Base-by-base conservation (phyloP, 129 eudicot species). In the Tagetes erecta region DNA sequence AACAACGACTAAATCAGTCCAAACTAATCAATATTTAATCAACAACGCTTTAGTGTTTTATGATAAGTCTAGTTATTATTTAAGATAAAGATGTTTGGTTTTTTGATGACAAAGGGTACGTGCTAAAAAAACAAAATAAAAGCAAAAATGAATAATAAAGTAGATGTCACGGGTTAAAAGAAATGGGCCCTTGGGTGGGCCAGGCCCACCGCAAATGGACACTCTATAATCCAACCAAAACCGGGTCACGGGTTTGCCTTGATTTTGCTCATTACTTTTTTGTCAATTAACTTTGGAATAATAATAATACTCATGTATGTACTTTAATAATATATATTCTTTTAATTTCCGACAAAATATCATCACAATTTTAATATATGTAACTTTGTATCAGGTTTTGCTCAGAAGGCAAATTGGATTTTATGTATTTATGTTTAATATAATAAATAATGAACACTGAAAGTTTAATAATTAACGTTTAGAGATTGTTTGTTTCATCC, bases 221-320 rank as follows among this genome's bases (percentile, higher is more conserved):
- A 60, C 64, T n/a, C 31, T 50, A 46, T 45, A 71, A 46, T 72
- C 78, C 78, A 72, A 65, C 83, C 78, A 65, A 79, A 72, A 10
- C 55, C 78, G 56, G 64, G 36, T 79, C 83, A 79, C 78, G 83
- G 78, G 67, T 66, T 79, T 72, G 74, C 83, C 65, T 79, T 66
- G 62, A 65, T 73, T 41, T 53, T 49, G 51, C 74, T 35, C 27
- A 69, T 13, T 10, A 40, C 60, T 79, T 78, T 72, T 78, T 72
- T 79, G 83, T 72, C 68, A 34, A 72, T 44, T 44, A 52, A 40
- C 33, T 9, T n/a, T 31, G 39, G 56, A 13, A 76, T 40, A 64
- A 14, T 20, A 36, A 37, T 75, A 8, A 9, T 37, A 58, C 20
- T 35, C 33, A 40, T 70, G 8, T 20, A 20, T 20, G 27, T 20